These are phyloP conservation scores for Baudoinia panamericana DNA, from an alignment of 495 filamentous ascomycete species.

Conservation along the genomic window DNA sequence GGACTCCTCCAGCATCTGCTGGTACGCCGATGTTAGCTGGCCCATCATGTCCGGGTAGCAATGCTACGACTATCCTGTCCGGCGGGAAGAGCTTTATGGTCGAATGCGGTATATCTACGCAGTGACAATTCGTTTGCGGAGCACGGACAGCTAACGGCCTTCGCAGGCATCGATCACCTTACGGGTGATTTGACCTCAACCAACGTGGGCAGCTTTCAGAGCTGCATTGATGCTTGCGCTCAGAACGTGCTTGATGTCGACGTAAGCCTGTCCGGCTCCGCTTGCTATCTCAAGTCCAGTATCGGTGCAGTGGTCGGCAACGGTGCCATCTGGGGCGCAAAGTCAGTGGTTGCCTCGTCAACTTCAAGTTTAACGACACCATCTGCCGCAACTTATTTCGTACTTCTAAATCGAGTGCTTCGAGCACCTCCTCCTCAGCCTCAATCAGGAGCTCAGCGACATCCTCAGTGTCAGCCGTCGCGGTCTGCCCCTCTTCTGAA, in stretches of 20 bases:
- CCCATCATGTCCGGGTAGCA: constrained; percentile 1
- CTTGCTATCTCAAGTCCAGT: constrained; percentile 10
- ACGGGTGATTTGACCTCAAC: not conserved
- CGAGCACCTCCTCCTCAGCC: not conserved
- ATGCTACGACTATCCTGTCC: constrained; percentile 1
- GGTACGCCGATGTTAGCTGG: not conserved
- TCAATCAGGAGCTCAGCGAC: not conserved
- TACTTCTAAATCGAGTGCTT: no score
- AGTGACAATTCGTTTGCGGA: constrained; percentile 4
- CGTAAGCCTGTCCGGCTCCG: constrained; percentile 9
- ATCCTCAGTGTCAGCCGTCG: not conserved
- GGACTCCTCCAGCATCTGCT: not conserved
- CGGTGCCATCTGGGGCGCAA: not conserved
- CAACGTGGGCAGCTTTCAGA: not conserved
- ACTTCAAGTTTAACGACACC: not conserved
- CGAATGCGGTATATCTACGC: constrained; percentile 6
- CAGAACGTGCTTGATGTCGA: not conserved
- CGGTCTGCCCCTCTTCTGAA: not conserved
- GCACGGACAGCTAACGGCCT: no score
- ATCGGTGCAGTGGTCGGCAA: not conserved
- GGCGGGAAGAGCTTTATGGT: constrained; percentile 10
- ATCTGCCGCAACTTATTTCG: no score
- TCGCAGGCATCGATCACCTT: no score
- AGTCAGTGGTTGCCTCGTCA: not conserved
- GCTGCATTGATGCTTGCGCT: constrained; percentile 8